Evolutionary conservation across 2,329 filamentous ascomycete species (phyloP).

Genomic region (Penicillium sp.): DNA sequence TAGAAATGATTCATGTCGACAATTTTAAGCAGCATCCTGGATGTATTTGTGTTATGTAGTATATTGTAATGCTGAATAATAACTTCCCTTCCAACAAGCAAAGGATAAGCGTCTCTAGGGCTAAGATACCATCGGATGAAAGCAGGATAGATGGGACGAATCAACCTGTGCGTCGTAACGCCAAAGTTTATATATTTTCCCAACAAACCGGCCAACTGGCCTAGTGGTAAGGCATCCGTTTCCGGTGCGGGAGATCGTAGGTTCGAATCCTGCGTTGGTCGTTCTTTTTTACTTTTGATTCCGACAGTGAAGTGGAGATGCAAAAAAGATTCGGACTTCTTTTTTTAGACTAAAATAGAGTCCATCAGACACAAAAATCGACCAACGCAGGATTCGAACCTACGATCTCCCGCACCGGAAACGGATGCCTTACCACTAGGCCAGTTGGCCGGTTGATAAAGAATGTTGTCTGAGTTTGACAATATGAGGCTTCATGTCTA

Average conservation of each 20-base stretch:
- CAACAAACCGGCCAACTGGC: constrained; percentile 26
- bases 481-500: neutral
- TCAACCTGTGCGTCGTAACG: neutral
- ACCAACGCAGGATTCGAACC: constrained; percentile 35
- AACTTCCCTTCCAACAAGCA: too few relatives aligned
- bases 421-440: constrained; percentile 34
- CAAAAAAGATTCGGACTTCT: neutral
- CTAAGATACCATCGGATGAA: neutral
- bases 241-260: constrained; percentile 33
- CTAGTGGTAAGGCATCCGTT: constrained; percentile 35
- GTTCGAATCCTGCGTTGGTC: constrained; percentile 35
- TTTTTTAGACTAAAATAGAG: neutral
- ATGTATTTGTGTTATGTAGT: neutral
- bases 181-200: fast-evolving
- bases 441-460: constrained; percentile 26
- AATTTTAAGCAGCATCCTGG: too few relatives aligned
- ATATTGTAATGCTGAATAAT: too few relatives aligned
- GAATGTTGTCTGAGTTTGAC: neutral
- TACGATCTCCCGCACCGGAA: constrained; percentile 34
- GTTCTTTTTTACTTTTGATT: constrained; percentile 12
- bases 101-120: too few relatives aligned
- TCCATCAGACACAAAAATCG: constrained; percentile 15
- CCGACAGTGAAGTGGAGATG: too few relatives aligned
- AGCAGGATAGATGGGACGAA: neutral
- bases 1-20: too few relatives aligned